Conservation (phyloP, 176 grass and related monocot genomes). For the Eleusine coracana region DNA sequence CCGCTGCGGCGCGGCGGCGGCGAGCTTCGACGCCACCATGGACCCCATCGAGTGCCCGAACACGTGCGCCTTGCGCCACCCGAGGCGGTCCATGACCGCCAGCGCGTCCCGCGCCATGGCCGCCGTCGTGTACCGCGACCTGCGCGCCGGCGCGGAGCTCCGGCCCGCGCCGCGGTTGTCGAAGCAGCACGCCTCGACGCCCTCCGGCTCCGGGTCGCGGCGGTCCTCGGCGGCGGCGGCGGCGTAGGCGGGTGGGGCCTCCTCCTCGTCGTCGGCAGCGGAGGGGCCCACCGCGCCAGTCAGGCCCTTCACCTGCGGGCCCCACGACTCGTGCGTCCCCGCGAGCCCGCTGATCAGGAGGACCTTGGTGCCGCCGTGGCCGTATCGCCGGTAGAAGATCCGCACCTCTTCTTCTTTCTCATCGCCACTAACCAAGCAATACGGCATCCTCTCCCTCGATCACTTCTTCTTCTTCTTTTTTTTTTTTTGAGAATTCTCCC, state of each 20-base stretch:
- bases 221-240: conserved; percentile 3
- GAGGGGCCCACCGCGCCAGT: conserved; percentile 34
- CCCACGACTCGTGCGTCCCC: conserved; percentile 73
- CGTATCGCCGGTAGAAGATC: conserved; percentile 75
- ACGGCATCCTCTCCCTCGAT: conserved; percentile 59
- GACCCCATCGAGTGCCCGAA: conserved; percentile 83
- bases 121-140: conserved; percentile 63
- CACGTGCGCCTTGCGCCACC: conserved; percentile 66
- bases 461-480: no score
- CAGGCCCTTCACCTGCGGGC: conserved; percentile 72
- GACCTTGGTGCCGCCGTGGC: conserved; percentile 68
- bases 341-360: conserved; percentile 75
- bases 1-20: conserved; percentile 54
- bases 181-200: conserved; percentile 78
- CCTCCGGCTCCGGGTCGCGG: conserved; percentile 14
- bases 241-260: not conserved
- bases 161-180: conserved; percentile 79
- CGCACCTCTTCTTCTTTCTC: conserved; percentile 22
- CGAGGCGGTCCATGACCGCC: conserved; percentile 65
- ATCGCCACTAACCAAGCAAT: conserved; percentile 45
- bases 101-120: conserved; percentile 74
- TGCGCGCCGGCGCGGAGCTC: conserved; percentile 62
- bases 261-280: no score
- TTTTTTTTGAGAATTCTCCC: no score
- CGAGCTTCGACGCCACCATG: conserved; percentile 77